These are phyloP conservation scores for Buxus sempervirens DNA, from an alignment of 164 flowering plant genomes.

Conservation along the genomic window DNA sequence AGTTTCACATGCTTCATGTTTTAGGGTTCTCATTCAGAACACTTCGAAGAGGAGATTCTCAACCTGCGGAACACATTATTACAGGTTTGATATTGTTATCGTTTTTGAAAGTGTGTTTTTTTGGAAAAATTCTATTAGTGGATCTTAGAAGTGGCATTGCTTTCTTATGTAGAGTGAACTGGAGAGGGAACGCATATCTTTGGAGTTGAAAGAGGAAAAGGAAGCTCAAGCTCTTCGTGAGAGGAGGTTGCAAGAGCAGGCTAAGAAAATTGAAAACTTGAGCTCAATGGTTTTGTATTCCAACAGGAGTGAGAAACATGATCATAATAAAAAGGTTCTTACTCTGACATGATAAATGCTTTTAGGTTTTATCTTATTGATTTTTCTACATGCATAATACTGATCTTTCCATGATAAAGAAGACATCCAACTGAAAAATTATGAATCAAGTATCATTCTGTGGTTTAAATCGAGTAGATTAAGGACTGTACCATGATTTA, in stretches of 20 bases:
- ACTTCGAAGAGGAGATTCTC: slow-evolving; percentile 84
- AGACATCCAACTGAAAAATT: too few relatives aligned
- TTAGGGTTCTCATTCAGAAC: slow-evolving; percentile 86
- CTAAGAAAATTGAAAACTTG: slow-evolving; percentile 76
- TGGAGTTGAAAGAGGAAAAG: slow-evolving; percentile 95
- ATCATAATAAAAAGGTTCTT: slow-evolving; percentile 54
- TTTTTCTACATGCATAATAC: too few relatives aligned
- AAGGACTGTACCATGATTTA: too few relatives aligned
- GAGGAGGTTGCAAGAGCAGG: slow-evolving; percentile 78
- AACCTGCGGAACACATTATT: slow-evolving; percentile 80
- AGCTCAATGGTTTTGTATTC: slow-evolving; percentile 86
- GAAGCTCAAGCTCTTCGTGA: slow-evolving; percentile 86
- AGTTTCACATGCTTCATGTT: slow-evolving; percentile 1
- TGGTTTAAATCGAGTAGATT: too few relatives aligned
- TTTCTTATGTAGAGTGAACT: slow-evolving; percentile 61
- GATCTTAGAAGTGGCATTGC: slow-evolving; percentile 2
- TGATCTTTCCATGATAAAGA: too few relatives aligned
- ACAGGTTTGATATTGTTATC: slow-evolving; percentile 42
- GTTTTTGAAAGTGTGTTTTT: background rate
- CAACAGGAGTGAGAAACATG: slow-evolving; percentile 55
- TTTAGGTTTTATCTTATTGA: background rate
- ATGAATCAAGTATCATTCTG: too few relatives aligned
- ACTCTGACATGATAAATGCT: background rate
- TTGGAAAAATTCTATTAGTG: background rate
- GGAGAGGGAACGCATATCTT: slow-evolving; percentile 89